These are phyloP conservation scores for Candida hispaniensis DNA, from an alignment of 805 yeast species.

Conservation along the genomic window DNA sequence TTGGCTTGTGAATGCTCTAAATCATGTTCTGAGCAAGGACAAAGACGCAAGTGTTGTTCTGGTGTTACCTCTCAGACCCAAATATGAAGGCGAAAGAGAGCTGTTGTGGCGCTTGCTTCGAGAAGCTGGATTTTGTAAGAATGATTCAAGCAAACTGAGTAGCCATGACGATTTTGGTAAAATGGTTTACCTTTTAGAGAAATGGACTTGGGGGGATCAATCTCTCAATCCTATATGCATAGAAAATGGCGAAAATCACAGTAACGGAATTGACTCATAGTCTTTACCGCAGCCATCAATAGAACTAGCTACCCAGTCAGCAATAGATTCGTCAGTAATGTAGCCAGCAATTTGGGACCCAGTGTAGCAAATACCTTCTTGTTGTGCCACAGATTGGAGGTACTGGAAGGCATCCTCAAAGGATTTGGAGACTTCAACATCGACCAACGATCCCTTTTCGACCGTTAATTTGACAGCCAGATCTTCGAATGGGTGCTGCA, in stretches of 20 bases:
- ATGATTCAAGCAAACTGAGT: slow-evolving; percentile 36
- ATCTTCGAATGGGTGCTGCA: slow-evolving; percentile 31
- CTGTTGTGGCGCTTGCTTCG: slow-evolving; percentile 46
- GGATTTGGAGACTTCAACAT: slow-evolving; percentile 1
- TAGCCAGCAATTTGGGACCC: slow-evolving; percentile 4
- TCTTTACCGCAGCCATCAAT: slow-evolving; percentile 12
- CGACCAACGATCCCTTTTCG: slow-evolving; percentile 37
- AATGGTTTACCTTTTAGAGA: slow-evolving; percentile 36
- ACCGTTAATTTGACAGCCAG: slow-evolving; percentile 35
- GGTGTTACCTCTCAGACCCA: slow-evolving; percentile 64
- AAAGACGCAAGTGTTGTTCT: slow-evolving; percentile 42
- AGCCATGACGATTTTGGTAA: slow-evolving; percentile 86
- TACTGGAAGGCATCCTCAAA: slow-evolving; percentile 4
- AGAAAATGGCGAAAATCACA: too few relatives aligned
- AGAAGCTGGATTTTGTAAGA: slow-evolving; percentile 27
- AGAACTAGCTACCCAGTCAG: slow-evolving; percentile 8
- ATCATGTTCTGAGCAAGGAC: slow-evolving; percentile 33
- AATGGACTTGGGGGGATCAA: slow-evolving; percentile 22
- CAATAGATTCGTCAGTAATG: slow-evolving; percentile 5
- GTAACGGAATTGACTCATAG: slow-evolving; percentile 1
- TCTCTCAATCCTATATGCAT: too few relatives aligned
- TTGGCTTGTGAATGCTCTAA: slow-evolving; percentile 55
- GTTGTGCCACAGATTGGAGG: slow-evolving; percentile 5
- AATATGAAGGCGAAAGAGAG: slow-evolving; percentile 55
- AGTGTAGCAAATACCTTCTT: slow-evolving; percentile 4